Evolutionary conservation across 179 eudicot genomes (phyloP).

Genomic region (Spinacia oleracea): DNA sequence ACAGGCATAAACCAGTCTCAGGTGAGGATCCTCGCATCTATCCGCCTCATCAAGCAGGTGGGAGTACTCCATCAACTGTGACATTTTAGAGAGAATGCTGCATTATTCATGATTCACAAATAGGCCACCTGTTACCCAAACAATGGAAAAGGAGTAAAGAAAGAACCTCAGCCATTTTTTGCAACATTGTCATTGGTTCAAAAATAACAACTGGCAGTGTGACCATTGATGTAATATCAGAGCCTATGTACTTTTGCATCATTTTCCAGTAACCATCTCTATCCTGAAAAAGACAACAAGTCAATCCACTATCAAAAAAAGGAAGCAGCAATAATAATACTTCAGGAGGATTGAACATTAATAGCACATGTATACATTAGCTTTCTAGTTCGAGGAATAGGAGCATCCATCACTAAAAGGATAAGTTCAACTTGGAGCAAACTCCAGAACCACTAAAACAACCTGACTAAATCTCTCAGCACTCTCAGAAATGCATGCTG

Average conservation of each 20-base stretch:
- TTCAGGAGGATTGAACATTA: not conserved
- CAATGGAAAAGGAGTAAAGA: not conserved
- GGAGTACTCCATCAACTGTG: conserved; percentile 91
- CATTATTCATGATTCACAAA: conserved; percentile 2
- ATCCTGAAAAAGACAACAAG: conserved; percentile 43
- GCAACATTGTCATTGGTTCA: conserved; percentile 99
- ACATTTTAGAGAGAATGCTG: conserved; percentile 13
- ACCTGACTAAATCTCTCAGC: not conserved
- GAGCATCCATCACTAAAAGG: not conserved
- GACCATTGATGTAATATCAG: conserved; percentile 96
- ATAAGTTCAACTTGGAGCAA: not conserved
- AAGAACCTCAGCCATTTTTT: conserved; percentile 95
- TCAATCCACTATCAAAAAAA: not conserved
- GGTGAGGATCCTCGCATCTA: conserved; percentile 88
- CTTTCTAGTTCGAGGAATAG: not conserved
- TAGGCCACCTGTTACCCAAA: not conserved
- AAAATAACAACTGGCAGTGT: conserved; percentile 93
- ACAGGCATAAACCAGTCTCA: conserved; percentile 75
- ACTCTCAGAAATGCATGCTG: not conserved
- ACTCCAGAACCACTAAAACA: not conserved
- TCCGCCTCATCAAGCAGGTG: conserved; percentile 82
- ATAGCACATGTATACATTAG: not conserved
- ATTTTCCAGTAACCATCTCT: conserved; percentile 89
- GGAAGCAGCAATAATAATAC: not conserved
- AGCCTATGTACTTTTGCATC: conserved; percentile 97